These are phyloP conservation scores for Lizonia empirigonia DNA, from an alignment of 2,329 filamentous ascomycete genomes.

Conservation along the genomic window DNA sequence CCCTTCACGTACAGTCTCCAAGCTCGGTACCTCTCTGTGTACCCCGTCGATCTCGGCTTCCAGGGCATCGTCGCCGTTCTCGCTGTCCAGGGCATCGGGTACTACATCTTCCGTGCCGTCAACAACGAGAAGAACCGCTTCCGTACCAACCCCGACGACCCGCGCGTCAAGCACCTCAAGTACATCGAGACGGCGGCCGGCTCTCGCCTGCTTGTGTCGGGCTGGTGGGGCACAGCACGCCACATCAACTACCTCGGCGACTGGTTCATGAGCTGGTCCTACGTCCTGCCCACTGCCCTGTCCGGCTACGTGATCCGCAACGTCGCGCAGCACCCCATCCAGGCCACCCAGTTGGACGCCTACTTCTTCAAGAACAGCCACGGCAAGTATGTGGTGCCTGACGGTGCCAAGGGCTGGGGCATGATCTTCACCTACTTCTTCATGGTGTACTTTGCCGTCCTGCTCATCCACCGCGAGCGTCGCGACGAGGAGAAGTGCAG, in stretches of 20 bases:
- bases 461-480: slow-evolving; percentile 83
- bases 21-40: slow-evolving; percentile 79
- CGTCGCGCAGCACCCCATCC: slow-evolving; percentile 44
- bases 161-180: slow-evolving; percentile 76
- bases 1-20: slow-evolving; percentile 88
- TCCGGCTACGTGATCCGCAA: slow-evolving; percentile 77
- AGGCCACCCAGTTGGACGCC: slow-evolving; percentile 55
- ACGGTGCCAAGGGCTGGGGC: slow-evolving; percentile 78
- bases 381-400: slow-evolving; percentile 70
- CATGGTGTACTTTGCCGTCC: slow-evolving; percentile 84
- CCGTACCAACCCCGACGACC: slow-evolving; percentile 83
- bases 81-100: slow-evolving; percentile 72
- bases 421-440: slow-evolving; percentile 95
- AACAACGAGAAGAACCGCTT: slow-evolving; percentile 97
- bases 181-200: slow-evolving; percentile 86
- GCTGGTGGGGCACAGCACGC: slow-evolving; percentile 91
- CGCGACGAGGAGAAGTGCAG: slow-evolving; percentile 91
- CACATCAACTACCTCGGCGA: slow-evolving; percentile 98
- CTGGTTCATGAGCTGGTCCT: slow-evolving; percentile 93
- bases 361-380: slow-evolving; percentile 61
- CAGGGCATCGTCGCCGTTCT: slow-evolving; percentile 68
- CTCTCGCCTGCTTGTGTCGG: slow-evolving; percentile 78
- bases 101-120: slow-evolving; percentile 88
- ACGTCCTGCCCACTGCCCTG: slow-evolving; percentile 82
- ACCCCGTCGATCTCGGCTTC: slow-evolving; percentile 79